A percentile compares a stretch with the other conserved stretches of the same genome.
Conservation (phyloP, 1,284 basidiomycete genomes). For the Pascua sp. region DNA sequence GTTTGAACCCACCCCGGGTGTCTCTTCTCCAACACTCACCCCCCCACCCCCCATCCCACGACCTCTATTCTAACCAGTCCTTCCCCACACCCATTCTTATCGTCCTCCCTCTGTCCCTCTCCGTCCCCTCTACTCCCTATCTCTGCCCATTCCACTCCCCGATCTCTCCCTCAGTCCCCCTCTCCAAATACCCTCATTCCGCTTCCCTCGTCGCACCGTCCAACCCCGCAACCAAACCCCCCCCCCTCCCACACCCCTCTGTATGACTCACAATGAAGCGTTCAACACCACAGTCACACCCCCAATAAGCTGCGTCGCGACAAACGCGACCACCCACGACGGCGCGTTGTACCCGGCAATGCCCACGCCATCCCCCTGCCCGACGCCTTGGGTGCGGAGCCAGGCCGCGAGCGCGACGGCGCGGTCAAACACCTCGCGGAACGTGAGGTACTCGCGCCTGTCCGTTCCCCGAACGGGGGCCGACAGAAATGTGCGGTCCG, state of each 20-base stretch:
- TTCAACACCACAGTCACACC: conserved; percentile 38
- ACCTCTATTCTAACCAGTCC: too few relatives aligned
- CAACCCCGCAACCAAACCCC: background rate
- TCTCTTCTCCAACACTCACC: conserved; percentile 1
- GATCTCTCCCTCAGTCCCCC: background rate
- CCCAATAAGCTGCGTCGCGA: conserved; percentile 39
- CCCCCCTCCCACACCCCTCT: too few relatives aligned
- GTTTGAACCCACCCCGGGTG: too few relatives aligned
- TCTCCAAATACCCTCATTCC: background rate
- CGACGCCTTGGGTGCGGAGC: conserved; percentile 29
- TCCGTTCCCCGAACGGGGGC: conserved; percentile 20
- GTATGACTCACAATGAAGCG: conserved; percentile 28
- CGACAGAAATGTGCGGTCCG: conserved; percentile 32
- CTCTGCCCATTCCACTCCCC: too few relatives aligned
- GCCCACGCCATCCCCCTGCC: conserved; percentile 30
- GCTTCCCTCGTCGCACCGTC: background rate
- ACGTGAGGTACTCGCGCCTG: conserved; percentile 24
- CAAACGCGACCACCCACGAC: conserved; percentile 34
- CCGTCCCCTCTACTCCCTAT: background rate
- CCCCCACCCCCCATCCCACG: background rate
- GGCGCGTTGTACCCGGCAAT: conserved; percentile 38
- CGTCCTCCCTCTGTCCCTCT: background rate
- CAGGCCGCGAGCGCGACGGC: conserved; percentile 28
- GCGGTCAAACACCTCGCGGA: conserved; percentile 24
- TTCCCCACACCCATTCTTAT: too few relatives aligned